These are phyloP conservation scores for Podila minutissima DNA, from an alignment of 192 early-diverging fungal genomes.

Conservation along the genomic window DNA sequence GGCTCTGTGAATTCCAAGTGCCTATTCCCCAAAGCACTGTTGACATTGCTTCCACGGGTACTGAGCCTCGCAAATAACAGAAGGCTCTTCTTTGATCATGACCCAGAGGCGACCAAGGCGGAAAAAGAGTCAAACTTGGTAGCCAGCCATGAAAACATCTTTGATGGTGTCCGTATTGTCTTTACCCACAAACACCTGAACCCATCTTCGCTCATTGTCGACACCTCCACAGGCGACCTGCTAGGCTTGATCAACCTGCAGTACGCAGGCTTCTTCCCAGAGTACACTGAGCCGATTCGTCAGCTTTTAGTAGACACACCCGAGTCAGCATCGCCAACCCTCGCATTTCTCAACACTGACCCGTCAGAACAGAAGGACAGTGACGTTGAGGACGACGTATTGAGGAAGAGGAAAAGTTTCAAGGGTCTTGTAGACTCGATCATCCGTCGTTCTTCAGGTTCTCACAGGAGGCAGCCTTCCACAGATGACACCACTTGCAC, in stretches of 20 bases:
- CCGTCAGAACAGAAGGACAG: too few species aligned
- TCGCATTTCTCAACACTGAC: not conserved
- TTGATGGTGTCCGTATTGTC: conserved; percentile 1
- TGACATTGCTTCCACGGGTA: conserved; percentile 9
- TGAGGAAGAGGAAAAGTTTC: not conserved
- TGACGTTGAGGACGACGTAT: not conserved
- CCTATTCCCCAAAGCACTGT: conserved; percentile 12
- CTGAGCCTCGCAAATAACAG: conserved; percentile 9
- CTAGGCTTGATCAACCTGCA: conserved; percentile 17
- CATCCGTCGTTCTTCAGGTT: too few species aligned
- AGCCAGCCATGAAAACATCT: not conserved
- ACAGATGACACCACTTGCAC: not conserved
- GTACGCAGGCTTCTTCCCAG: conserved; percentile 33
- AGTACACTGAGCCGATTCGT: conserved; percentile 14
- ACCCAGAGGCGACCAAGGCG: not conserved
- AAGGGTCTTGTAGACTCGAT: too few species aligned
- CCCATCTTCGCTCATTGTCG: conserved; percentile 11
- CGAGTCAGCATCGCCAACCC: not conserved
- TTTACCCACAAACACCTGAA: conserved; percentile 13
- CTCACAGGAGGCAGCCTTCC: not conserved
- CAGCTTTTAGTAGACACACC: conserved; percentile 8
- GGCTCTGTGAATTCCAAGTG: conserved; percentile 4
- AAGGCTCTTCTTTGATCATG: not conserved
- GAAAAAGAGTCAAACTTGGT: not conserved
- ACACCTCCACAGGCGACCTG: not conserved